Evolutionary conservation across 495 filamentous ascomycete species (phyloP).

Genomic region (Astrothelium macrocarpum): DNA sequence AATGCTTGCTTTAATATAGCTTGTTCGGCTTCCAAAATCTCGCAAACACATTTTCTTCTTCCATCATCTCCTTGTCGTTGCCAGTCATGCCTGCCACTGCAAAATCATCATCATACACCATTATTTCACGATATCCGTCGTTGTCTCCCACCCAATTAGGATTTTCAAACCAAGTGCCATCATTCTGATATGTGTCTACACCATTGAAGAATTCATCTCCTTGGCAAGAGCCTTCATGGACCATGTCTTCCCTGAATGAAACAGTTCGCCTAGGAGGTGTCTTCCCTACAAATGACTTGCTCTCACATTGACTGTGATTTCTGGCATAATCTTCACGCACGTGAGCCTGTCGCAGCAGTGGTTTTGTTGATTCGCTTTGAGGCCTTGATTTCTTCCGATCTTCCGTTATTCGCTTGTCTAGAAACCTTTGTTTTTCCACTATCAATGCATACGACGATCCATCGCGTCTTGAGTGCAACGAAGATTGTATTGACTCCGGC

Average conservation of each 20-base stretch:
- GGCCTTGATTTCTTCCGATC: neutral
- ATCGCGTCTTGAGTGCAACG: neutral
- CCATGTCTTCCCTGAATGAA: neutral
- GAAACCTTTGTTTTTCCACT: neutral
- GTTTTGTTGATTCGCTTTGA: neutral
- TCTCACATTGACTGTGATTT: neutral
- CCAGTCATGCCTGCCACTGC: neutral
- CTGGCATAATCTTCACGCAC: neutral
- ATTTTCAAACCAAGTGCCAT: neutral
- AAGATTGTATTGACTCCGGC: neutral
- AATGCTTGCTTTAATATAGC: slow-evolving; percentile 23
- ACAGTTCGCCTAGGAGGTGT: neutral
- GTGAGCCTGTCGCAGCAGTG: neutral
- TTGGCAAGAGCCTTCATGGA: neutral
- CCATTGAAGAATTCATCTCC: neutral
- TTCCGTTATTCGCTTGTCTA: neutral
- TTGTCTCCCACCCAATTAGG: neutral
- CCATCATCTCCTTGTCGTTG: slow-evolving; percentile 6
- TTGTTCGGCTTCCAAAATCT: slow-evolving; percentile 32
- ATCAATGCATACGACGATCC: neutral
- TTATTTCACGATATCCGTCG: neutral
- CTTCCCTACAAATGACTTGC: no score
- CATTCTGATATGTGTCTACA: neutral
- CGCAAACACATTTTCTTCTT: slow-evolving; percentile 12
- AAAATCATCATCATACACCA: neutral